Conservation (phyloP, 2,329 filamentous ascomycete genomes). For the Aspergillus jensenii region DNA sequence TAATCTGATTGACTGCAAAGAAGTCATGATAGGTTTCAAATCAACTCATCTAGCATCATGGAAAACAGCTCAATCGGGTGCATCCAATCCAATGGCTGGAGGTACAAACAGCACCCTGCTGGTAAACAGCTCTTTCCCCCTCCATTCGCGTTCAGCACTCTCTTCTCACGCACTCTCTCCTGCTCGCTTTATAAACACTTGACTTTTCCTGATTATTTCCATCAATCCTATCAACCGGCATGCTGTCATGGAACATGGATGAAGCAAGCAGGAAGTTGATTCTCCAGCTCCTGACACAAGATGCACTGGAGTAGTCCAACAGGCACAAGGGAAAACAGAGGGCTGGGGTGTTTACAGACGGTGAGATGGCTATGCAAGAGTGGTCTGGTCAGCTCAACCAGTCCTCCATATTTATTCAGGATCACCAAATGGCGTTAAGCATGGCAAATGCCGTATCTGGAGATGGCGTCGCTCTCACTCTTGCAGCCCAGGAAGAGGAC, state of each 20-base stretch:
- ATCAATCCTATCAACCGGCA: neutral
- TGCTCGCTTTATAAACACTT: neutral
- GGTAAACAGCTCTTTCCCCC: no score
- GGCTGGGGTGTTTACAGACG: neutral
- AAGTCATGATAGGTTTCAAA: neutral
- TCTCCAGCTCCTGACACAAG: neutral
- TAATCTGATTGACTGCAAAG: neutral
- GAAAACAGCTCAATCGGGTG: neutral
- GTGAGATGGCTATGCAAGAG: conserved; percentile 1
- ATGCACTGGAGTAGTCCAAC: neutral
- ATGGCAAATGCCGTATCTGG: neutral
- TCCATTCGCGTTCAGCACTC: neutral
- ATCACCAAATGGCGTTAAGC: conserved; percentile 6
- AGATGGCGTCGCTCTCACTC: conserved; percentile 9
- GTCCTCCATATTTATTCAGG: neutral
- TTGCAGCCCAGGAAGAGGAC: conserved; percentile 8
- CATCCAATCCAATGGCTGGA: no score
- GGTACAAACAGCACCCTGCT: no score
- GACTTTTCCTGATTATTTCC: neutral
- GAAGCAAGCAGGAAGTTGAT: neutral
- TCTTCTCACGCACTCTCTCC: neutral
- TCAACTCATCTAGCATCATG: neutral
- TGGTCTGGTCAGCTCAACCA: conserved; percentile 6
- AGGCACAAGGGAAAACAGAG: neutral
- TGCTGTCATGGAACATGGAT: neutral